Conservation (phyloP, 495 filamentous ascomycete species). For the Penicillium goetzii region DNA sequence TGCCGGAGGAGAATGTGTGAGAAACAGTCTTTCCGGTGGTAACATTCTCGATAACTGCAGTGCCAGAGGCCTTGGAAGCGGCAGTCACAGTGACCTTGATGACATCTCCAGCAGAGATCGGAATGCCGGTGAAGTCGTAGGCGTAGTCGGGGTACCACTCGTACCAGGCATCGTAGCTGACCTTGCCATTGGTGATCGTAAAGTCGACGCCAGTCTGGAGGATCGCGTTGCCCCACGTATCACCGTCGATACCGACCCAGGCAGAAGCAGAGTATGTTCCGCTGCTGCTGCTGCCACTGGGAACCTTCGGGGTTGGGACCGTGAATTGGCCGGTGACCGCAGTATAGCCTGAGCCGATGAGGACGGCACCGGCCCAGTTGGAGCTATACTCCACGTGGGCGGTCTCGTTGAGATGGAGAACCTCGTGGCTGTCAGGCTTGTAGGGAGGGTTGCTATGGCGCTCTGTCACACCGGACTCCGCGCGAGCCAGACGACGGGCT, state of each 20-base stretch:
- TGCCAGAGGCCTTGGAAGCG: constrained; percentile 46
- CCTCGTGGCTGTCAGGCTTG: constrained; percentile 25
- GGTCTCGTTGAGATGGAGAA: constrained; percentile 24
- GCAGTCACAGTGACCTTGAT: constrained; percentile 56
- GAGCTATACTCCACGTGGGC: constrained; percentile 45
- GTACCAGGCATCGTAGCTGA: constrained; percentile 59
- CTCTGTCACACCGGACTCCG: not conserved
- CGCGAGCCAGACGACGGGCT: constrained; percentile 26
- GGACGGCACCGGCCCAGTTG: constrained; percentile 61
- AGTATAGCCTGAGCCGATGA: constrained; percentile 48
- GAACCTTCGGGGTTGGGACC: constrained; percentile 51
- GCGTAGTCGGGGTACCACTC: constrained; percentile 62
- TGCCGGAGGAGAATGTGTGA: constrained; percentile 46
- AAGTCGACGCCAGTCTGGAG: constrained; percentile 64
- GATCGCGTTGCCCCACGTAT: constrained; percentile 56
- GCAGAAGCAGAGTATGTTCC: constrained; percentile 56
- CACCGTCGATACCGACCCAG: constrained; percentile 63
- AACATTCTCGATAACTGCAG: constrained; percentile 54
- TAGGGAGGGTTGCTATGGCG: constrained; percentile 27
- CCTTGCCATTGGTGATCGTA: constrained; percentile 36
- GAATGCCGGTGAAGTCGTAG: constrained; percentile 53
- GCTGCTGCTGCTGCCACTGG: constrained; percentile 41
- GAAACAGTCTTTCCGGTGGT: constrained; percentile 53
- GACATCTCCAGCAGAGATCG: constrained; percentile 55
- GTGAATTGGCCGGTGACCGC: constrained; percentile 52